Base-by-base conservation (phyloP, 2,329 filamentous ascomycete genomes). In the Rosellinia necatrix region DNA sequence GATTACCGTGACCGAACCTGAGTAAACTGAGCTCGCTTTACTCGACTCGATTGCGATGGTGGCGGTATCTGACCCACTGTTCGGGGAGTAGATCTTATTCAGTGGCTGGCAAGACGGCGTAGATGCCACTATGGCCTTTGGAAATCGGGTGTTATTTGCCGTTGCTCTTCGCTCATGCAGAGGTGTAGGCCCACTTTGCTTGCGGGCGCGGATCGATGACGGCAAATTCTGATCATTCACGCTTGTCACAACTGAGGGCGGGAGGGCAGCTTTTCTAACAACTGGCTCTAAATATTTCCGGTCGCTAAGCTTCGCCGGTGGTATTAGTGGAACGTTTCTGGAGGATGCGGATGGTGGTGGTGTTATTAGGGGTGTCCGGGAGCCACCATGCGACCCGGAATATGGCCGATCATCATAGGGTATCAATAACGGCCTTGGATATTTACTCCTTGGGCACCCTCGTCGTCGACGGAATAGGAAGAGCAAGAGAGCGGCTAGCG, bases 231-330 rank as follows among this genome's bases (percentile, higher is more conserved):
- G 63, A 12, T 56, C 25, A 15, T 48, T 49, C 9, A 50, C 51
- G 4, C 48, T 48, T 8, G 60, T 47, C 15, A 49, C 48, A 22
- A 22, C 49, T 5, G 60, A 63, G 1, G 61, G 62, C 15, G 50
- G 57, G 19, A 61, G 46, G 8, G 54, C 25, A 30, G 55, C 44
- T 30, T 59, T 61, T 7, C 64, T 66, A 24, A 73, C 65, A 12
- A 73, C 64, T 4, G 73, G 70, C 1, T 76, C 70, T 15, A 82
- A 72, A 43, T 78, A 72, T 30, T 68, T 75, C 5, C 79, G 74
- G 47, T 81, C 78, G 48, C 76, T 72, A 2, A 83, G 73, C 15
- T 78, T 75, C 2, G 75, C 74, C 0, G 80, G 80, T 1, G 80
- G 79, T 0, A 75, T 78, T 21, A 78, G 62, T 0, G 71, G 71